Conservation (phyloP, 2,329 filamentous ascomycete genomes). For the Trichophyton mentagrophytes region DNA sequence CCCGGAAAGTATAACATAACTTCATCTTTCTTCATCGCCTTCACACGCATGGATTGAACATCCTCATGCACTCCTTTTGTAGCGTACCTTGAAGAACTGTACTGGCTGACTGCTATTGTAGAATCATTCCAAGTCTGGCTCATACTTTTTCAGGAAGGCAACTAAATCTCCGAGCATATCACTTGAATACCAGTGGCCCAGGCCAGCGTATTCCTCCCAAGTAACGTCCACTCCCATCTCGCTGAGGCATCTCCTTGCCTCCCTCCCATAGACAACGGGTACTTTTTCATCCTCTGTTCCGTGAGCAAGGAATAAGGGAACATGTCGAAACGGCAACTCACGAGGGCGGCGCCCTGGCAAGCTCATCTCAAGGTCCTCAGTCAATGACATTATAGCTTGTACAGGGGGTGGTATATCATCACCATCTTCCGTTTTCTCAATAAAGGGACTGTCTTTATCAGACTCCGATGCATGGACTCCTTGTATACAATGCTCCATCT, state of each 20-base stretch:
- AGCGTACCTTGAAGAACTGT: no score
- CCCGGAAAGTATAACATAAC: no score
- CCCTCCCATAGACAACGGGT: constrained; percentile 22
- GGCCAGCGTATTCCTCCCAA: no score
- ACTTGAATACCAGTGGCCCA: no score
- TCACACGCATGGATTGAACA: no score
- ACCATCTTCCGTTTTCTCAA: background rate
- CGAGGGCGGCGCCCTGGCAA: background rate
- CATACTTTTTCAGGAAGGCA: background rate
- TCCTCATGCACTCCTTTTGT: no score
- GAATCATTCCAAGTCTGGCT: no score
- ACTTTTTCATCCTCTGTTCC: constrained; percentile 32
- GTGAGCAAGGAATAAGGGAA: constrained; percentile 36
- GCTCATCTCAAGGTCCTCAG: background rate
- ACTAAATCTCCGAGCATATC: background rate
- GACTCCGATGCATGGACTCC: background rate
- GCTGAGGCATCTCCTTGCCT: constrained; percentile 19
- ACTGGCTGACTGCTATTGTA: no score
- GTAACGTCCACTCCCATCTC: constrained; percentile 18
- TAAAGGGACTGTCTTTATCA: background rate
- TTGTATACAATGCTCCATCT: background rate
- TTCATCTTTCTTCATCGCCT: no score
- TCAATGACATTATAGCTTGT: background rate
- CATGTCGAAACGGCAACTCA: constrained; percentile 10
- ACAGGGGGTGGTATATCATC: background rate